Conservation (phyloP, 2,329 filamentous ascomycete species). For the Fusarium ramigenum region DNA sequence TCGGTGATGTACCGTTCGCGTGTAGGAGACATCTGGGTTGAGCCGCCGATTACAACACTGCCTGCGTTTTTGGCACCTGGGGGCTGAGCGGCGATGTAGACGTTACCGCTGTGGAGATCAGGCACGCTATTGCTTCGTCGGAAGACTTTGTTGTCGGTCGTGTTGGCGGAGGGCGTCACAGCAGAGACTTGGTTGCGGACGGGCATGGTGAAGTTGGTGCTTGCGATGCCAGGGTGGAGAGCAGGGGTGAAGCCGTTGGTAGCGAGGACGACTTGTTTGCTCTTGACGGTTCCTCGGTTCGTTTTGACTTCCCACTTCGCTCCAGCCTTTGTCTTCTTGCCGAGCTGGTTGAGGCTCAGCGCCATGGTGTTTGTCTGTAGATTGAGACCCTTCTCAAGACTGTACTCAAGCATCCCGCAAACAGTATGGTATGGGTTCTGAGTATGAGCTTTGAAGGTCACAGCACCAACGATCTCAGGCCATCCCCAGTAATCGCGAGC, state of each 20-base stretch:
- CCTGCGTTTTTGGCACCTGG: conserved; percentile 7
- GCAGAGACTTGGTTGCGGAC: conserved; percentile 18
- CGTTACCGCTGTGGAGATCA: conserved; percentile 14
- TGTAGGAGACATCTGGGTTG: conserved; percentile 18
- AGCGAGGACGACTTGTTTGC: conserved; percentile 20
- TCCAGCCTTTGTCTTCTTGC: conserved; percentile 1
- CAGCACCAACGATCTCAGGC: conserved; percentile 11
- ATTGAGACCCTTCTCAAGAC: conserved; percentile 11
- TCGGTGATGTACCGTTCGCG: conserved; percentile 5
- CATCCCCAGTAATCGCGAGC: conserved; percentile 21
- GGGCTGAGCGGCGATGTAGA: conserved; percentile 18
- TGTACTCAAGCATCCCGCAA: conserved; percentile 18
- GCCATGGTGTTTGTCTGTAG: conserved; percentile 26
- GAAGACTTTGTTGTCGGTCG: not conserved
- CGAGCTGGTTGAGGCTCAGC: conserved; percentile 6
- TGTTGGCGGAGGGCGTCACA: not conserved
- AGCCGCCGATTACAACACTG: conserved; percentile 13
- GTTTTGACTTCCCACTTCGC: conserved; percentile 21
- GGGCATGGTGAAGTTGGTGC: conserved; percentile 25
- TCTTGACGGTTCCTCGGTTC: conserved; percentile 12
- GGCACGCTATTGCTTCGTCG: conserved; percentile 10
- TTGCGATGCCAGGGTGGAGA: conserved; percentile 9
- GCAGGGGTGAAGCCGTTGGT: conserved; percentile 25
- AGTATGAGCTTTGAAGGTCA: conserved; percentile 24
- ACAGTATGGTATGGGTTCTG: conserved; percentile 22